These are phyloP conservation scores for Chalaropsis ovoidea DNA, from an alignment of 2,329 filamentous ascomycete species.

Conservation along the genomic window DNA sequence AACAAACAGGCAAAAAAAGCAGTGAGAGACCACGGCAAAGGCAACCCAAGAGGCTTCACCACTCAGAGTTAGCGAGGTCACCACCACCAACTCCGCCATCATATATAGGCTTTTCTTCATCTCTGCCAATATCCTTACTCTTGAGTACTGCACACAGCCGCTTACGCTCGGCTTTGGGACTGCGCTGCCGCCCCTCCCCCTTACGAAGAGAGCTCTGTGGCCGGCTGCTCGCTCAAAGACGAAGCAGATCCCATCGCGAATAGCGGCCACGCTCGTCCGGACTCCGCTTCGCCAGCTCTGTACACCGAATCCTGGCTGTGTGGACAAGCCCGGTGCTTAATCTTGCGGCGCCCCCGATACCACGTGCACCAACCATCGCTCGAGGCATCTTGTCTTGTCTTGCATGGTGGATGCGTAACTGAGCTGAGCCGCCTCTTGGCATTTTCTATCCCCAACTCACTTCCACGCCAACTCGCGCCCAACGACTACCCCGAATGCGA, in stretches of 20 bases:
- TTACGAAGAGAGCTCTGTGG: not conserved
- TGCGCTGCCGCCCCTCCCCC: not conserved
- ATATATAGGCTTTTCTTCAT: not conserved
- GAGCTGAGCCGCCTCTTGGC: not conserved
- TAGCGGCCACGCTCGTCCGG: not conserved
- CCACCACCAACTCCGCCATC: not conserved
- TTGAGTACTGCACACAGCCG: not conserved
- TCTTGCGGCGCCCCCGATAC: too few species aligned
- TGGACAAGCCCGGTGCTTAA: not conserved
- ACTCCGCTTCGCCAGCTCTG: not conserved
- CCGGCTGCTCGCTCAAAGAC: not conserved
- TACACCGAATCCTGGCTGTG: not conserved
- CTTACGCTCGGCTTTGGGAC: not conserved
- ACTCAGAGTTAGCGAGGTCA: not conserved
- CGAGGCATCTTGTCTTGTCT: not conserved
- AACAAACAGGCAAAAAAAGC: not conserved
- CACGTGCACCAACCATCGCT: not conserved
- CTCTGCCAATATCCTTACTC: not conserved
- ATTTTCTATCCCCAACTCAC: not conserved
- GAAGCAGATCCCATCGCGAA: not conserved
- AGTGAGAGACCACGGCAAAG: not conserved
- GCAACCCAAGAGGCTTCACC: not conserved
- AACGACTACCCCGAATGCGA: conserved; percentile 5
- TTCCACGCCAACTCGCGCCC: not conserved
- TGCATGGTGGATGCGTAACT: conserved; percentile 1